Evolutionary conservation across 192 early-diverging fungal species (phyloP).

Genomic region (Oehlia diaphana): DNA sequence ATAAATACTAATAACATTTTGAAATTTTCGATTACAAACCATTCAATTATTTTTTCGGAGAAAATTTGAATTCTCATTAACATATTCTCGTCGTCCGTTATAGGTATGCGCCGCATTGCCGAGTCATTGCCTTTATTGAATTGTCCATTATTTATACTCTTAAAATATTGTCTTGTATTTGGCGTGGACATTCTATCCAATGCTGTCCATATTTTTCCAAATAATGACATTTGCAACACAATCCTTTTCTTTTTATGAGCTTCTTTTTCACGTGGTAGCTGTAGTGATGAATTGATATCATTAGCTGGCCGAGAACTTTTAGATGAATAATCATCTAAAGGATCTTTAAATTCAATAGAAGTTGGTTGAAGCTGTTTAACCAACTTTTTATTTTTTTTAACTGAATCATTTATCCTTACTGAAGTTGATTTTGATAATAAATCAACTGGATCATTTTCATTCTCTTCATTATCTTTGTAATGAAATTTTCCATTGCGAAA

Average conservation of each 20-base stretch:
- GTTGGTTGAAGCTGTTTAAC: background rate
- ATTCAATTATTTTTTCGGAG: slow-evolving; percentile 41
- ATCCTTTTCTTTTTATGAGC: slow-evolving; percentile 5
- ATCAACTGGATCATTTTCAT: slow-evolving; percentile 24
- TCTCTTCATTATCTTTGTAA: slow-evolving; percentile 43
- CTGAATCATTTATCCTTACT: slow-evolving; percentile 3
- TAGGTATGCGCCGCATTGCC: background rate
- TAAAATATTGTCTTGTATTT: slow-evolving; percentile 32
- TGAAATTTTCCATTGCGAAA: slow-evolving; percentile 24
- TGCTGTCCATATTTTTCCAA: slow-evolving; percentile 47
- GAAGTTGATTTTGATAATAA: background rate
- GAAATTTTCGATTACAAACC: slow-evolving; percentile 30
- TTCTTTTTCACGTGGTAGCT: background rate
- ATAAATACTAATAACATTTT: background rate
- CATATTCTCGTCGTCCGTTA: slow-evolving; percentile 23
- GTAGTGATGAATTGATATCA: background rate
- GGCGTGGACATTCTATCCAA: slow-evolving; percentile 40
- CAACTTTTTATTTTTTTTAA: background rate
- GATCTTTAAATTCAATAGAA: background rate
- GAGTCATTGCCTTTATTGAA: background rate
- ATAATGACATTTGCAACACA: slow-evolving; percentile 36
- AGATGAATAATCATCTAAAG: background rate
- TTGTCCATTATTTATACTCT: background rate
- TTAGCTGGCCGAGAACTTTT: background rate
- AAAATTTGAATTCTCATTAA: slow-evolving; percentile 40